Base-by-base conservation (phyloP, 176 grass and related monocot species). In the Carex littledalei region DNA sequence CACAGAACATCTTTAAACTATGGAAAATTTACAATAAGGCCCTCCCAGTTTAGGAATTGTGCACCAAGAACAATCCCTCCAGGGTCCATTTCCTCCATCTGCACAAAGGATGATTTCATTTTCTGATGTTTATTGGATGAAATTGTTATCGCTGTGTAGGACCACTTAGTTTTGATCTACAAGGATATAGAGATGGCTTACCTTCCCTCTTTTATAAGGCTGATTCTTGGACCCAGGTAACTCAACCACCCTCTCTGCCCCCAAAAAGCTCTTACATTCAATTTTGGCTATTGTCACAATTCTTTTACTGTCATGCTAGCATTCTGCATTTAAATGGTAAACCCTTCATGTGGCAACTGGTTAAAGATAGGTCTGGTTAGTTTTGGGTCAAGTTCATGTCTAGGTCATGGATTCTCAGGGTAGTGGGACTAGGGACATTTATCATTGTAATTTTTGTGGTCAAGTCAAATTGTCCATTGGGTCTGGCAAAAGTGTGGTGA, bases 201-300 rank as follows among this genome's bases (percentile, higher is more conserved):
- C 3, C 37, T 55, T 18, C 26, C 22, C 32, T 90, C 15, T 80
- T 24, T 22, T 94, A 92, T 52, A 87, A 80, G 16, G 31, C 57
- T 41, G 59, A 92, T 78, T 84, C 93, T 22, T 94, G 93, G 93
- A 94, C 90, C 10, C 86, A 88, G 86, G 87, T 66, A 50, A 50
- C 47, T 50, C 47, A 50, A 50, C 10, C 47, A 50, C 47, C 47
- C 47, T 50, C 2, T 50, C 47, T 10, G 47, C 47, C 9, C 47
- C 47, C 47, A 50, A 50, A 50, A 50, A 16, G 86, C 29, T 85
- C 63, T 50, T 8, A 4, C 21, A 22, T 11, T 1, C 18, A 74
- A 39, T 18, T 53, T 15, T 75, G 11, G 37, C 34, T 41, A 61
- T 72, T 39, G 21, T 1, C 37, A 39, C 14, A 58, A 17, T 85